Evolutionary conservation across 305 asterid species (phyloP).

Genomic region (Striga hermonthica): DNA sequence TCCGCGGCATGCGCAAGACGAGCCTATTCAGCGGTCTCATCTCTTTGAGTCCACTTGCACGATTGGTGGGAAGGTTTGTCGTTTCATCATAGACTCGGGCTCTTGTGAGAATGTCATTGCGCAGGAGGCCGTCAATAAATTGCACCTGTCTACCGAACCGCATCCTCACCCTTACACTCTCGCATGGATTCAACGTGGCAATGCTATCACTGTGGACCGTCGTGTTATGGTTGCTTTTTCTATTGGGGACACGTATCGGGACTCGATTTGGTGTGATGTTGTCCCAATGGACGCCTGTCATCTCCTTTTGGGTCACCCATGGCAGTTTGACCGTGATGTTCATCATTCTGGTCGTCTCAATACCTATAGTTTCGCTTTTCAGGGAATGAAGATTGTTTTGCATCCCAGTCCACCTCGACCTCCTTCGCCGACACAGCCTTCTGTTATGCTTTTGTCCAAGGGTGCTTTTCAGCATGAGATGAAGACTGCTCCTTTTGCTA

Average conservation of each 20-base stretch:
- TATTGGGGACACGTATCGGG: neutral
- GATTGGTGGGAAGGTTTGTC: too few relatives aligned
- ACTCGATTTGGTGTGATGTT: slow-evolving; percentile 1
- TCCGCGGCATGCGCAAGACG: too few relatives aligned
- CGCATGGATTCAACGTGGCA: neutral
- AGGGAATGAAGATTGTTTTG: neutral
- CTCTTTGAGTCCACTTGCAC: too few relatives aligned
- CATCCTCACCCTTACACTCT: too few relatives aligned
- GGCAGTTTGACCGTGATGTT: neutral
- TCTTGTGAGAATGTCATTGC: too few relatives aligned
- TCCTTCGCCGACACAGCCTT: neutral
- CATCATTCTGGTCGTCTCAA: neutral
- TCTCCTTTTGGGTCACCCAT: neutral
- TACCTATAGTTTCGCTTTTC: neutral
- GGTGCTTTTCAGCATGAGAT: neutral
- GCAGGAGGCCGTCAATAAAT: too few relatives aligned
- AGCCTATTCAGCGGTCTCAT: too few relatives aligned
- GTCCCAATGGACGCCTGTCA: slow-evolving; percentile 4
- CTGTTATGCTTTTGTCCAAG: neutral
- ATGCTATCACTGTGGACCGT: neutral
- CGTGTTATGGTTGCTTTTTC: neutral
- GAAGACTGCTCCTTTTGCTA: neutral
- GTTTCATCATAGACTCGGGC: too few relatives aligned
- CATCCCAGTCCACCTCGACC: neutral
- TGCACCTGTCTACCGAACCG: too few relatives aligned